These are phyloP conservation scores for Hypoxylon sp. DNA, from an alignment of 2,329 filamentous ascomycete species.

Conservation along the genomic window DNA sequence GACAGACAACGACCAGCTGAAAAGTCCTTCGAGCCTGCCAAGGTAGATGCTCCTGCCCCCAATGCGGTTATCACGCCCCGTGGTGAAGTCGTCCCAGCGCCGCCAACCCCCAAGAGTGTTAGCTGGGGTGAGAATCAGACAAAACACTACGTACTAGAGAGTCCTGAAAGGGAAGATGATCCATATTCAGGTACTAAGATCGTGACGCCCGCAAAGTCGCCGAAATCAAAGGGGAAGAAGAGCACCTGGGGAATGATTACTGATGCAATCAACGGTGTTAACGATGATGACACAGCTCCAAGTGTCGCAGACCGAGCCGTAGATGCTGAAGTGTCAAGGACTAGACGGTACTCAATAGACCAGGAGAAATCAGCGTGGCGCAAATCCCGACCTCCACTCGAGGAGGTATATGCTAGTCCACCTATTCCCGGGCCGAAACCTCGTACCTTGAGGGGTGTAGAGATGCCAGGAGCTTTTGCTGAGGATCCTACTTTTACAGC, in stretches of 20 bases:
- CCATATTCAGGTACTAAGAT: slow-evolving; percentile 44
- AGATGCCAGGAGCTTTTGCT: slow-evolving; percentile 71
- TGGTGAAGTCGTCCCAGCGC: slow-evolving; percentile 54
- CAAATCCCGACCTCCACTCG: slow-evolving; percentile 46
- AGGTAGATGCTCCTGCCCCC: slow-evolving; percentile 23
- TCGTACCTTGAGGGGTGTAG: slow-evolving; percentile 53
- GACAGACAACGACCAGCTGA: slow-evolving; percentile 50
- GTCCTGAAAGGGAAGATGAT: slow-evolving; percentile 56
- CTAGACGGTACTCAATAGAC: slow-evolving; percentile 35
- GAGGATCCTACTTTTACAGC: slow-evolving; percentile 76
- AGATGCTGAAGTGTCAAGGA: slow-evolving; percentile 27
- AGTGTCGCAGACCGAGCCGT: slow-evolving; percentile 27
- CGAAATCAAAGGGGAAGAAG: slow-evolving; percentile 48
- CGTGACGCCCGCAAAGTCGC: slow-evolving; percentile 42
- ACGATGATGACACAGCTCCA: slow-evolving; percentile 47
- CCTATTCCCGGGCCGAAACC: slow-evolving; percentile 68
- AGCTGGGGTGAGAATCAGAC: slow-evolving; percentile 72
- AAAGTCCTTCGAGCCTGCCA: slow-evolving; percentile 22
- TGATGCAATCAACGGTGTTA: slow-evolving; percentile 57
- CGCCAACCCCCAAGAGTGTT: slow-evolving; percentile 63
- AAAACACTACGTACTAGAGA: slow-evolving; percentile 69
- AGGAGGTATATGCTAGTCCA: slow-evolving; percentile 55
- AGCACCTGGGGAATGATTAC: slow-evolving; percentile 63
- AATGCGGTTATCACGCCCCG: slow-evolving; percentile 52
- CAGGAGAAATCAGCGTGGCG: slow-evolving; percentile 40